Evolutionary conservation across 768 basidiomycete genomes (phyloP), one percentile per base, ranked within the genome.

Genomic region (Termitomyces sp.): DNA sequence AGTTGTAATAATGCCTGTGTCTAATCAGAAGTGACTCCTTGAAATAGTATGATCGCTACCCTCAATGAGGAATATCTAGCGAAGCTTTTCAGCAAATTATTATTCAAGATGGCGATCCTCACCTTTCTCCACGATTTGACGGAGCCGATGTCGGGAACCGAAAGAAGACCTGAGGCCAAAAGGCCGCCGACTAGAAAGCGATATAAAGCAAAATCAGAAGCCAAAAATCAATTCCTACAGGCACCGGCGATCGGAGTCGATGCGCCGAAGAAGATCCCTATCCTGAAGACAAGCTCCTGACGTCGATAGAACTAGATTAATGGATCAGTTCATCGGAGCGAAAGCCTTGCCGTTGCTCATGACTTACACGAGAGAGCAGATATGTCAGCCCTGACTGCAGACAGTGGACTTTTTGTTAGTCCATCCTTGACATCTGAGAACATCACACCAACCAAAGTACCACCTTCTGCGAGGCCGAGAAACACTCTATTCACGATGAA

Each of bases 1-100:
- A 22, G 71, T 70, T 8, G 74, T 75, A 3, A 76, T 75, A 20
- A 73, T 70, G 8, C 73, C 71, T 46, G 33, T 49, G 5, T 18
- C 46, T 40, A 14, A 5, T 47, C 20, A 43, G 44, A 52, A 26
- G 18, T 18, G 43, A 46, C 9, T 3, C 22, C 20, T 38, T 38
- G 22, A 43, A 33, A 11, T 48, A 24, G 2, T 14, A 43, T 9
- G 2, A 26, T 4, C 1, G 30, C 36, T 56, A 72, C 74, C 77
- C 71, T 78, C 76, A 40, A 77, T 59, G 28, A 79, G 67, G 54
- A 79, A 77, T 30, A 79, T 75, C 65, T 78, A 45, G 40, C 20
- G 44, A 33, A 47, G 32, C n/a, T 40, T 46, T n/a, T 36, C 10
- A 26, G 35, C 11, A 20, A 18, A 38, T 3, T 16, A 32, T 47